Evolutionary conservation across 306 rosid genomes (phyloP).

Genomic region (Cicer arietinum): DNA sequence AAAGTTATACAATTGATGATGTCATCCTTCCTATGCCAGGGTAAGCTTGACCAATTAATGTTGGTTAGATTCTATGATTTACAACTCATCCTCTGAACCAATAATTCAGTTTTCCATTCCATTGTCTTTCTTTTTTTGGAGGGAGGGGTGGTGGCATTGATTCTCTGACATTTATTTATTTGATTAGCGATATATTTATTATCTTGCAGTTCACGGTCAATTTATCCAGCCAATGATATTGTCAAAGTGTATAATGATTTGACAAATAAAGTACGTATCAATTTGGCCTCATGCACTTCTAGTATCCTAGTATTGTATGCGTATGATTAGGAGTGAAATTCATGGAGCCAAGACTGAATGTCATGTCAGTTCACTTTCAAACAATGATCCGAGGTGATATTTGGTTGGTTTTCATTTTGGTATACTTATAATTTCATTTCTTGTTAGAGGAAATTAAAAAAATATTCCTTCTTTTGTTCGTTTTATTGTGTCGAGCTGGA

Average conservation of each 20-base stretch:
- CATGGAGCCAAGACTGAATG: constrained; percentile 6
- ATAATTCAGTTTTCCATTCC: constrained; percentile 4
- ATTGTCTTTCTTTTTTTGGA: neutral
- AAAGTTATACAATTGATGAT: constrained; percentile 77
- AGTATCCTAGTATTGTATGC: constrained; percentile 17
- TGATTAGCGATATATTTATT: constrained; percentile 9
- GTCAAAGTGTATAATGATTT: constrained; percentile 78
- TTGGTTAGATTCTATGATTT: constrained; percentile 31
- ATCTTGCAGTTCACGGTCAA: constrained; percentile 75
- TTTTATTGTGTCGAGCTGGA: constrained; percentile 21
- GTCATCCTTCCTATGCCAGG: constrained; percentile 97
- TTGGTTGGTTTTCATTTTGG: constrained; percentile 32
- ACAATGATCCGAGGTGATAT: constrained; percentile 6
- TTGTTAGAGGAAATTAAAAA: constrained; percentile 12
- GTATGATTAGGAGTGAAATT: constrained; percentile 34
- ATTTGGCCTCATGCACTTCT: constrained; percentile 31
- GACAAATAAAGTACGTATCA: constrained; percentile 71
- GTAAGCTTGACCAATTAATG: constrained; percentile 52
- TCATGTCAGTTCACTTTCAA: constrained; percentile 20
- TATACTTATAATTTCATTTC: constrained; percentile 24
- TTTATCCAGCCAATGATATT: constrained; percentile 73
- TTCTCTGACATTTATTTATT: constrained; percentile 30
- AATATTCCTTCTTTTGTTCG: neutral
- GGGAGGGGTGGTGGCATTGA: neutral
- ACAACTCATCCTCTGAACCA: constrained; percentile 18